Evolutionary conservation across 495 filamentous ascomycete genomes (phyloP).

Genomic region (Pseudotulostoma volvatum): DNA sequence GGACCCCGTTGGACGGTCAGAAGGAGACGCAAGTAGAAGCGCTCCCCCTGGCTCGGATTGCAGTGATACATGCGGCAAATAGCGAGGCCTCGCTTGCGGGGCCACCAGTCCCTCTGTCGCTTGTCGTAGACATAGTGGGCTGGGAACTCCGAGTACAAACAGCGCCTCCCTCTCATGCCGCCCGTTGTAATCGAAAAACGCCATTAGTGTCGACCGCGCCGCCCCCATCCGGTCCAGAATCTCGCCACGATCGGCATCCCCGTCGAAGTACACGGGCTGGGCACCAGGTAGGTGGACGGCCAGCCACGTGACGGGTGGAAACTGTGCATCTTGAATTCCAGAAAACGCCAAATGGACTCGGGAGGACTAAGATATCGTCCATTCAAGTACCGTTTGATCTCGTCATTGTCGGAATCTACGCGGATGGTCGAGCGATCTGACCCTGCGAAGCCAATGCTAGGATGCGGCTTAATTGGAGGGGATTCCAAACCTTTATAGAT

Average conservation of each 20-base stretch:
- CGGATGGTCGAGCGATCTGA: neutral
- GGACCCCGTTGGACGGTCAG: neutral
- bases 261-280: neutral
- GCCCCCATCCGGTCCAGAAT: neutral
- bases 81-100: neutral
- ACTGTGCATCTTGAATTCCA: neutral
- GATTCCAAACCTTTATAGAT: slow-evolving; percentile 1
- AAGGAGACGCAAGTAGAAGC: neutral
- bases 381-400: neutral
- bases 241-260: neutral
- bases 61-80: neutral
- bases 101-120: neutral
- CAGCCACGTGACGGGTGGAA: neutral
- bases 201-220: neutral
- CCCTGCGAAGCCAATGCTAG: neutral
- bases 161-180: neutral
- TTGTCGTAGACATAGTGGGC: neutral
- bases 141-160: neutral
- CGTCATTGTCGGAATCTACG: neutral
- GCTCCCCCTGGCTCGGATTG: neutral
- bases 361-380: slow-evolving; percentile 1
- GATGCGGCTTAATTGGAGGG: neutral
- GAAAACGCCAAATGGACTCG: neutral
- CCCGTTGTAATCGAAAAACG: neutral
- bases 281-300: neutral